Evolutionary conservation across 768 basidiomycete species (phyloP), one percentile per base, ranked within the genome.

Genomic region (Fistulinella prunicolor): DNA sequence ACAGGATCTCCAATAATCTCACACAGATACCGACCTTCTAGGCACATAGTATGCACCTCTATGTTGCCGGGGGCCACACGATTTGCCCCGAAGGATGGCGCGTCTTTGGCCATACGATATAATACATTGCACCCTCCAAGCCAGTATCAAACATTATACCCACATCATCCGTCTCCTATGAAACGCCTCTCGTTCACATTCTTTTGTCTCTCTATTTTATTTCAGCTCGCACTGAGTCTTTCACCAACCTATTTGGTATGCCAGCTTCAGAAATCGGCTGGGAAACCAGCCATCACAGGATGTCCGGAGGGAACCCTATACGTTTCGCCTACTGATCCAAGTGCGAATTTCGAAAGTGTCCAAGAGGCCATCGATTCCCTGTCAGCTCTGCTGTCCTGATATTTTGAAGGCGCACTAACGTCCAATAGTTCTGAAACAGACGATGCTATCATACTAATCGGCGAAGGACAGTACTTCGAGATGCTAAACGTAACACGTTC

Each of bases 261-360:
- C 54, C 83, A 85, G 54, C 55, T 77, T 21, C 68, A 77, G 56
- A 82, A 82, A 49, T 58, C 74, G 2, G 40, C 49, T 0, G 57
- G 61, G 0, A 38, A 59, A 4, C 76, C 77, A 4, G 75, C 82
- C 14, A 63, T 82, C 10, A 16, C 44, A 1, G 80, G 78, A 9
- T 85, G 84, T 57, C 80, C 80, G 0, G n/a, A 51, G 6, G 80
- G 78, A 9, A 85, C 82, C 0, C 63, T 85, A 4, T 84, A 75
- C 47, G 83, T 85, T 19, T 83, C 81, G 1, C 61, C 61, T 26
- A 75, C 61, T 5, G 75, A 84, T 56, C 47, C 59, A 0, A 63
- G 64, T 40, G 76, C 82, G 0, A 47, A 71, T 21, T 84, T 81
- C 39, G 68, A 58, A 14, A 73, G 55, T 21, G 66, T 85, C 3